Base-by-base conservation (phyloP, 345 rosid species). In the Dimocarpus longan region DNA sequence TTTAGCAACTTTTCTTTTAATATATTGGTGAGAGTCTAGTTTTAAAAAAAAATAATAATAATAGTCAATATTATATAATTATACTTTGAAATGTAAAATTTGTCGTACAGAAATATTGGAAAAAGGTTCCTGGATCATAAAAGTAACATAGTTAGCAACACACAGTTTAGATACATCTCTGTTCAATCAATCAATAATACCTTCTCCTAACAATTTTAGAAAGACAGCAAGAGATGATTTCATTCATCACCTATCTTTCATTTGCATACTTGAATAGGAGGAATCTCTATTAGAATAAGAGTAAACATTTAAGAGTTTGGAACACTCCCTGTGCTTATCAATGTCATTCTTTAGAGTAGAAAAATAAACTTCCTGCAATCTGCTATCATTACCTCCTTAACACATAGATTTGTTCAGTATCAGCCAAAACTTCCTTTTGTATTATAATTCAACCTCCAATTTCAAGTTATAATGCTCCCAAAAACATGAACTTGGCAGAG, bases 1-100 rank as follows among this genome's bases (percentile, higher is more conserved):
- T 87, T 89, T n/a, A 85, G 79, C 82, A 95, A 85, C 85, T 84
- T 89, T 81, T 93, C 97, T 87, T 92, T 92, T 81, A 95, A 78
- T 26, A 88, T 68, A 80, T 82, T 86, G n/a, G 94, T 85, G 19
- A 95, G 94, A 82, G 91, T 84, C 99, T 95, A 82, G 56, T 60
- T 81, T 50, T 42, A 89, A 82, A 84, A 71, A 66, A 70, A n/a
- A 24, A 44, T 32, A 26, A 26, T 26, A 26, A 26, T 26, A 26
- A 26, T 32, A 60, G 63, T 43, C 43, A 68, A 42, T 76, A 62
- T 57, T 16, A 56, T 46, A 56, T 15, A 18, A 71, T 69, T n/a
- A 39, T 28, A 43, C 15, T 60, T 70, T 73, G 79, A 28, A 11
- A 68, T 10, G 54, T 9, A 42, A 59, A 19, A 22, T 22, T 68